These are phyloP conservation scores for Stromatinia cepivora DNA, from an alignment of 2,329 filamentous ascomycete genomes.

Conservation along the genomic window DNA sequence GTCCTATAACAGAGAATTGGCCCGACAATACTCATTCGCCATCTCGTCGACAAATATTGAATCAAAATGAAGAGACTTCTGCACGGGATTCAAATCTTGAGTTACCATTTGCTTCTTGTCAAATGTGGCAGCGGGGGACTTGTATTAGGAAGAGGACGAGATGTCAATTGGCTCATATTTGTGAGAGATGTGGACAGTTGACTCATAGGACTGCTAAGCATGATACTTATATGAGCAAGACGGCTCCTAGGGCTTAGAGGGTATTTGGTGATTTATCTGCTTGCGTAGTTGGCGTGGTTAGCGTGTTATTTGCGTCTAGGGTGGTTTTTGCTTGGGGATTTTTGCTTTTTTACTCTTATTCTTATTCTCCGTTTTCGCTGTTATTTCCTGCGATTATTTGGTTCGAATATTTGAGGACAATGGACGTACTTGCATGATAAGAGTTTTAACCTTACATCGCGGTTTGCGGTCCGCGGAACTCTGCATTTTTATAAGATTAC, in stretches of 20 bases:
- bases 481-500: too few species aligned
- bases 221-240: constrained; percentile 19
- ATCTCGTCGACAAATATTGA: background rate
- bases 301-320: background rate
- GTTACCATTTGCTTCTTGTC: background rate
- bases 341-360: background rate
- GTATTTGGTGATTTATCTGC: background rate
- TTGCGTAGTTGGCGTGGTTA: background rate
- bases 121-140: constrained; percentile 2
- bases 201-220: constrained; percentile 12
- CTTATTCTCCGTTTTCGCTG: background rate
- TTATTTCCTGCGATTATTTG: background rate
- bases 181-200: constrained; percentile 7
- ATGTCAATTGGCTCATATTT: constrained; percentile 5
- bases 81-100: background rate
- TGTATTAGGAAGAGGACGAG: constrained; percentile 5
- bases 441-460: too few species aligned
- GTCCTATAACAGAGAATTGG: background rate
- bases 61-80: background rate
- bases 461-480: too few species aligned
- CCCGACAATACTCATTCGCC: background rate
- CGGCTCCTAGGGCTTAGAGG: background rate
- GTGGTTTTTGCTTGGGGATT: background rate
- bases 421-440: too few species aligned
- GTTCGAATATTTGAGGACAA: too few species aligned